These are phyloP conservation scores for Tuber indicum DNA, from an alignment of 495 filamentous ascomycete species.

Conservation along the genomic window DNA sequence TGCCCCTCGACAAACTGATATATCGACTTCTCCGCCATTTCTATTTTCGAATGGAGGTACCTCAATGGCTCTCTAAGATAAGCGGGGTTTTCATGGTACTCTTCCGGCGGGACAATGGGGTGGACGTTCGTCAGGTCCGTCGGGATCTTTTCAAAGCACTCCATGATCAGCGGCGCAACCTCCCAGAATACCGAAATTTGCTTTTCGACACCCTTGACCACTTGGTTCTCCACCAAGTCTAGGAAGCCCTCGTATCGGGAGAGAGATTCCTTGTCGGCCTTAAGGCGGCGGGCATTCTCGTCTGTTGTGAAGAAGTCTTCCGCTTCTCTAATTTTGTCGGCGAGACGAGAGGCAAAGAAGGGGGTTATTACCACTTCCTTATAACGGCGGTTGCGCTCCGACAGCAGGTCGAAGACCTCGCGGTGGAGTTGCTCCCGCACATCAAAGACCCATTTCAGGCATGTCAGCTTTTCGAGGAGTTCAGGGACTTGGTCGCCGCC, in stretches of 20 bases:
- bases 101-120: conserved; percentile 56
- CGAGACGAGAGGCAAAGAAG: conserved; percentile 63
- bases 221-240: conserved; percentile 74
- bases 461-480: conserved; percentile 83
- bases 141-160: conserved; percentile 72
- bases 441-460: conserved; percentile 97
- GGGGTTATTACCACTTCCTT: conserved; percentile 71
- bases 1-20: conserved; percentile 97
- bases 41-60: conserved; percentile 76
- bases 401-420: conserved; percentile 73
- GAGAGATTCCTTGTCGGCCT: conserved; percentile 60
- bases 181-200: conserved; percentile 96
- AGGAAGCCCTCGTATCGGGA: conserved; percentile 71
- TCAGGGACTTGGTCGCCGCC: conserved; percentile 94
- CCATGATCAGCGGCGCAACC: conserved; percentile 74
- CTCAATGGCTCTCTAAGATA: conserved; percentile 75
- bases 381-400: conserved; percentile 78
- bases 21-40: conserved; percentile 79
- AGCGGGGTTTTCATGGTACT: conserved; percentile 76
- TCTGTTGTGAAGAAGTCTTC: conserved; percentile 76
- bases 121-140: conserved; percentile 40
- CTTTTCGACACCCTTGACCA: conserved; percentile 77
- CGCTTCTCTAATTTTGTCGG: conserved; percentile 67
- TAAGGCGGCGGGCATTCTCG: conserved; percentile 57
- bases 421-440: conserved; percentile 78